These are phyloP conservation scores for Cichorium intybus DNA, from an alignment of 140 eudicot genomes.

Conservation along the genomic window DNA sequence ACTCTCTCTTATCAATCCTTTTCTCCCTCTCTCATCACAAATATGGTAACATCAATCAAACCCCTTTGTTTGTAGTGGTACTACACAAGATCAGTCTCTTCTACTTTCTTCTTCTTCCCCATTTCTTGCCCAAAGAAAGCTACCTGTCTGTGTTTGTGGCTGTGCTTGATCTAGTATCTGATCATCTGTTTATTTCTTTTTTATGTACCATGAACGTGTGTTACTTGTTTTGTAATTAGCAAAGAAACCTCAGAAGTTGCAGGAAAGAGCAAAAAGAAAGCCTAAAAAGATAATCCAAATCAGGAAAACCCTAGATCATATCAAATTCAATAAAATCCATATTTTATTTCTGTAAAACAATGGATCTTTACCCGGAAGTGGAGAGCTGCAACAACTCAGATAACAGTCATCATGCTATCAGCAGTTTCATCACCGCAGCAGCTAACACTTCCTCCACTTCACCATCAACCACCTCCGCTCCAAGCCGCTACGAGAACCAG, in stretches of 20 bases:
- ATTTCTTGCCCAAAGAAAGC: slow-evolving; percentile 21
- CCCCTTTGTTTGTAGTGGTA: not conserved
- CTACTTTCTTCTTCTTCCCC: not conserved
- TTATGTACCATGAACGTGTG: slow-evolving; percentile 12
- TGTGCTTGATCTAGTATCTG: slow-evolving; percentile 13
- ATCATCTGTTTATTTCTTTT: slow-evolving; percentile 24
- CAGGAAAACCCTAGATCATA: slow-evolving; percentile 24
- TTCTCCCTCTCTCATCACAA: slow-evolving; percentile 34
- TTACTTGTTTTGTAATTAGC: slow-evolving; percentile 12
- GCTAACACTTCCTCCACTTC: slow-evolving; percentile 21
- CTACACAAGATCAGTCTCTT: slow-evolving; percentile 11
- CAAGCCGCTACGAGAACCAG: slow-evolving; percentile 88
- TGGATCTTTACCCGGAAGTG: slow-evolving; percentile 51
- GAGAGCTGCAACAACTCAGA: slow-evolving; percentile 43
- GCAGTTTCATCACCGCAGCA: slow-evolving; percentile 23
- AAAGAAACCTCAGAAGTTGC: slow-evolving; percentile 24
- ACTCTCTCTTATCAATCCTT: slow-evolving; percentile 11
- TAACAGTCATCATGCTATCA: slow-evolving; percentile 25
- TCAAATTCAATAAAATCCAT: slow-evolving; percentile 18
- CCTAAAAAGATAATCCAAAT: slow-evolving; percentile 36
- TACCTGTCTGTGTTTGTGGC: slow-evolving; percentile 8
- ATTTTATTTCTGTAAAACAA: slow-evolving; percentile 3
- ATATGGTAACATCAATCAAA: slow-evolving; percentile 40
- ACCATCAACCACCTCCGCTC: slow-evolving; percentile 43
- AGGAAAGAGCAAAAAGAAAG: slow-evolving; percentile 17